Conservation (phyloP, 2,329 filamentous ascomycete genomes). For the Colletotrichum liriopes region DNA sequence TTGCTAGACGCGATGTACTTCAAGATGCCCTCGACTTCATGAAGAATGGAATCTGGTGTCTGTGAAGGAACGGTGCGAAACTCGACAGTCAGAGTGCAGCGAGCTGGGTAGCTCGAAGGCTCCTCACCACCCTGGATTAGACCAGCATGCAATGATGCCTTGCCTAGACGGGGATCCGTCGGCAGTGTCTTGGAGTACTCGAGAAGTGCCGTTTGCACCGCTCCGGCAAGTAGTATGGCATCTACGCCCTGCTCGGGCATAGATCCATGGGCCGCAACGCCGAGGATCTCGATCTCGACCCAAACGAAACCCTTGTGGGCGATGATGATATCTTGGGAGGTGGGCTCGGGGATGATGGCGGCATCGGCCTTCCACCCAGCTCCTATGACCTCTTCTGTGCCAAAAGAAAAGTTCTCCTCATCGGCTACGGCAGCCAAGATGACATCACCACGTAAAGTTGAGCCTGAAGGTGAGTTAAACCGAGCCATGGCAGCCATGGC, state of each 20-base stretch:
- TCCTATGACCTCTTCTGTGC: constrained; percentile 64
- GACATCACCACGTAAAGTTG: constrained; percentile 62
- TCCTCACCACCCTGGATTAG: constrained; percentile 67
- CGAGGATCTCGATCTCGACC: constrained; percentile 60
- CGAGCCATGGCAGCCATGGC: constrained; percentile 56
- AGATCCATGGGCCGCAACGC: constrained; percentile 61
- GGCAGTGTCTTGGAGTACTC: constrained; percentile 56
- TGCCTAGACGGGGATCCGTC: constrained; percentile 53
- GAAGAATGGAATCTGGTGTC: constrained; percentile 53
- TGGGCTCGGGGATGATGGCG: constrained; percentile 66
- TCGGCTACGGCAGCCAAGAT: constrained; percentile 69
- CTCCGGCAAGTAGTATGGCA: constrained; percentile 64
- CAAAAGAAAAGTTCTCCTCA: constrained; percentile 66
- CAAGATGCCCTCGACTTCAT: constrained; percentile 58
- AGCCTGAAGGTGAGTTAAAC: constrained; percentile 49
- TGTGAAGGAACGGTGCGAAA: constrained; percentile 64
- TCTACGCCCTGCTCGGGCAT: constrained; percentile 62
- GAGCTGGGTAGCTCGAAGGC: constrained; percentile 64
- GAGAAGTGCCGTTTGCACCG: constrained; percentile 63
- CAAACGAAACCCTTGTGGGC: constrained; percentile 68
- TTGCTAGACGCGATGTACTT: constrained; percentile 51
- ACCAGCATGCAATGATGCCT: constrained; percentile 62
- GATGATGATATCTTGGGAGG: constrained; percentile 57
- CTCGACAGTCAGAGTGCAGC: constrained; percentile 65
- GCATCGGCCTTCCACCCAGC: constrained; percentile 69